Percentiles rank a stretch among this genome's conserved stretches.
Conservation (phyloP, 2,329 filamentous ascomycete species). For the Fusarium tanahbumbuense region DNA sequence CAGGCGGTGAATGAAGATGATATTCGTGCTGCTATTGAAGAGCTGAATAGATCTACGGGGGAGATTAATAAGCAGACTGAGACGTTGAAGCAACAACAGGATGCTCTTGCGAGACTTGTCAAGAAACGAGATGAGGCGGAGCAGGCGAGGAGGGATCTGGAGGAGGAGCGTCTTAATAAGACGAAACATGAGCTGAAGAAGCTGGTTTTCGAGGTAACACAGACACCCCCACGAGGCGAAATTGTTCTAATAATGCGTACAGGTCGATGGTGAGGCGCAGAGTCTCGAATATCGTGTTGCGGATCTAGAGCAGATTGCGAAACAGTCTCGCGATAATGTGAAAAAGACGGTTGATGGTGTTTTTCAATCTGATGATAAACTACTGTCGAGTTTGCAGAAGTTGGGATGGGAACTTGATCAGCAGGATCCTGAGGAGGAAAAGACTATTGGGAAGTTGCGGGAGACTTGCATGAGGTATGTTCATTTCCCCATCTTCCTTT, state of each 20-base stretch:
- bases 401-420: slow-evolving; percentile 70
- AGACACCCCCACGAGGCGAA: neutral
- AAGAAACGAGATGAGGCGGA: slow-evolving; percentile 53
- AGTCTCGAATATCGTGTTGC: slow-evolving; percentile 58
- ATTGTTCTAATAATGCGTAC: neutral
- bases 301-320: slow-evolving; percentile 64
- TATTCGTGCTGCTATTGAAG: slow-evolving; percentile 69
- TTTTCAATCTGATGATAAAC: slow-evolving; percentile 71
- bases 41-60: slow-evolving; percentile 72
- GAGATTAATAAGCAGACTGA: slow-evolving; percentile 73
- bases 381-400: slow-evolving; percentile 74
- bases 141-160: slow-evolving; percentile 47
- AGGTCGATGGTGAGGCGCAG: slow-evolving; percentile 63
- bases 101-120: slow-evolving; percentile 65
- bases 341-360: slow-evolving; percentile 62
- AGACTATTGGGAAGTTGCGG: slow-evolving; percentile 67
- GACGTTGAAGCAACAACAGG: slow-evolving; percentile 69
- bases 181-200: slow-evolving; percentile 55
- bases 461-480: slow-evolving; percentile 66
- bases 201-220: slow-evolving; percentile 56
- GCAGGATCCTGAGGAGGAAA: slow-evolving; percentile 63
- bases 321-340: slow-evolving; percentile 57
- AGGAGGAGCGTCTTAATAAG: slow-evolving; percentile 45
- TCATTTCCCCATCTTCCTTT: too few relatives aligned
- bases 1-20: slow-evolving; percentile 69